Evolutionary conservation across 108 stramenopile genomes (phyloP).

Genomic region (Asterionellopsis glacialis): DNA sequence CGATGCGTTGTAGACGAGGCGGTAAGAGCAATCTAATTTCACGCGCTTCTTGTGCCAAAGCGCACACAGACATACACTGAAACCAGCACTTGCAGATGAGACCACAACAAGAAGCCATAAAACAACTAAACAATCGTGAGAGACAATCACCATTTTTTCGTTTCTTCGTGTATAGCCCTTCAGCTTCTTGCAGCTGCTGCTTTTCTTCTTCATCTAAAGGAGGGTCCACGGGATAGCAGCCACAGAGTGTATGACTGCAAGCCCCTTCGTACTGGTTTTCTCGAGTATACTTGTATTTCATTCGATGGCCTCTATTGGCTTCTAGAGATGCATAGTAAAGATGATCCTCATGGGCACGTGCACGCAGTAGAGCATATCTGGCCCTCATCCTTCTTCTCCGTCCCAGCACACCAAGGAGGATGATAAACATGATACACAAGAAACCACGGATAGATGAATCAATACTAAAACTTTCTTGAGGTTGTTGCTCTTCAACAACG

Average conservation of each 20-base stretch:
- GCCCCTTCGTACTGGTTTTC: constrained; percentile 86
- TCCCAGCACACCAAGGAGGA: constrained; percentile 69
- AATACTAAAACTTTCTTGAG: constrained; percentile 7
- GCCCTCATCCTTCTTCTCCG: constrained; percentile 81
- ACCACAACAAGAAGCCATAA: constrained; percentile 71
- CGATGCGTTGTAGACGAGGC: constrained; percentile 71
- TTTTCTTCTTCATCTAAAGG: constrained; percentile 61
- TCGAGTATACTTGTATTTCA: constrained; percentile 27
- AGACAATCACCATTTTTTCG: constrained; percentile 63
- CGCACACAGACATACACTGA: constrained; percentile 76
- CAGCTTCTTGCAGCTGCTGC: constrained; percentile 23
- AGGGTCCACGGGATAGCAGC: constrained; percentile 82
- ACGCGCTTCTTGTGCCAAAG: constrained; percentile 82
- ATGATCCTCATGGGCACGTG: constrained; percentile 81
- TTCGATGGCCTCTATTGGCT: constrained; percentile 16
- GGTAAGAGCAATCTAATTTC: constrained; percentile 74
- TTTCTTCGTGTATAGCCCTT: constrained; percentile 16
- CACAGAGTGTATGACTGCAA: constrained; percentile 79
- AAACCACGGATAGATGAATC: constrained; percentile 44
- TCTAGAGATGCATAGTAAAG: constrained; percentile 60
- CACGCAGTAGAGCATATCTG: constrained; percentile 61
- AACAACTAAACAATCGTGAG: constrained; percentile 42
- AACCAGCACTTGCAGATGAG: constrained; percentile 73
- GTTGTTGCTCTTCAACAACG: background rate
- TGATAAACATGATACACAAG: constrained; percentile 54